phyloP scores from a whole-genome alignment of 2,329 filamentous ascomycete species.

The Aspergillus tamarii region DNA sequence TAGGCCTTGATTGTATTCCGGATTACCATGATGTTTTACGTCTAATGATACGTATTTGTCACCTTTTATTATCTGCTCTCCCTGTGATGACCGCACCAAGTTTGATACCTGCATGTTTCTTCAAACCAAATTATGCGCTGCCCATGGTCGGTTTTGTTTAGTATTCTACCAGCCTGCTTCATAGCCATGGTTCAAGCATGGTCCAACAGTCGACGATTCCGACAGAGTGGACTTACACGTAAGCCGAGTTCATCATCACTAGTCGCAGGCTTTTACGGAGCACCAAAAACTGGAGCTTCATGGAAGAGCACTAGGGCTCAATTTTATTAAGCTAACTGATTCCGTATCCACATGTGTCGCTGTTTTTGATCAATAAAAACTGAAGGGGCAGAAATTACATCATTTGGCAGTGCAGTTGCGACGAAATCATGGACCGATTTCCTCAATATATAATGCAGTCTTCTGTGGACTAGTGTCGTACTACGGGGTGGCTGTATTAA shows the following conservation, averaged over 20 bases:
- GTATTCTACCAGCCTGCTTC: neutral
- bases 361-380: neutral
- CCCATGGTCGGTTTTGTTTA: neutral
- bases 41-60: neutral
- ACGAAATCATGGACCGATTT: too few relatives aligned
- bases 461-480: too few relatives aligned
- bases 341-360: neutral
- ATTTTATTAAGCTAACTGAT: neutral
- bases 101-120: too few relatives aligned
- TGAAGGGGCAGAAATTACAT: neutral
- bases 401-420: too few relatives aligned
- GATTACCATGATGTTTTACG: too few relatives aligned
- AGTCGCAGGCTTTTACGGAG: neutral
- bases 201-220: neutral
- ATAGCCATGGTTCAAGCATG: neutral
- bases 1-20: neutral
- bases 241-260: neutral
- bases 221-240: neutral
- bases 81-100: neutral
- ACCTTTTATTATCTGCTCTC: neutral
- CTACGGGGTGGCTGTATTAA: too few relatives aligned
- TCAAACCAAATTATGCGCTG: neutral
- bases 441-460: too few relatives aligned
- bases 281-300: too few relatives aligned
- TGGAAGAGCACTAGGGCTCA: neutral